Evolutionary conservation across 2,329 filamentous ascomycete species (phyloP).

Genomic region (Ophiostoma populinum): DNA sequence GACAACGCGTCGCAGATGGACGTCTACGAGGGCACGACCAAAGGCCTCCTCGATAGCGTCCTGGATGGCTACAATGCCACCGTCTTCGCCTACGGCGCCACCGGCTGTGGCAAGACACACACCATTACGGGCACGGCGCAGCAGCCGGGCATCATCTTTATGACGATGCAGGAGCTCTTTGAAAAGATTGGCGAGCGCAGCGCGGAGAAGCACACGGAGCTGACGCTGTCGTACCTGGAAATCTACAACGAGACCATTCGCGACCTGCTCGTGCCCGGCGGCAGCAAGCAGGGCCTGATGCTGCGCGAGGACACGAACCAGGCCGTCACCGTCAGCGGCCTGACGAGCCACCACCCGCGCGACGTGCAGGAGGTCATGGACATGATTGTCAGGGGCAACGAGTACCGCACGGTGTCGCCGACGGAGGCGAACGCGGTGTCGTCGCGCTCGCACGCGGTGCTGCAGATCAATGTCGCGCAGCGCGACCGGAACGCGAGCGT

Average conservation of each 20-base stretch:
- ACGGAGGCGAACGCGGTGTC: conserved; percentile 96
- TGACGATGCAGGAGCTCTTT: conserved; percentile 98
- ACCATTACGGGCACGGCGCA: conserved; percentile 87
- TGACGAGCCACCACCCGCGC: conserved; percentile 80
- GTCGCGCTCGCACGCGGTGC: conserved; percentile 87
- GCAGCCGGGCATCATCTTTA: conserved; percentile 91
- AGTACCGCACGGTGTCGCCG: conserved; percentile 85
- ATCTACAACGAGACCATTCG: conserved; percentile 99
- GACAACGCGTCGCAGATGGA: conserved; percentile 84
- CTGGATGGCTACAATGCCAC: conserved; percentile 97
- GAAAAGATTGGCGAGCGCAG: conserved; percentile 82
- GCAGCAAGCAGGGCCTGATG: conserved; percentile 71
- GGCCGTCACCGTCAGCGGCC: conserved; percentile 73
- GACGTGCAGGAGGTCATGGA: conserved; percentile 97
- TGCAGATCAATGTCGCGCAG: conserved; percentile 91
- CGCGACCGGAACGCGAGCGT: conserved; percentile 86
- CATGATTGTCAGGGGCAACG: conserved; percentile 91
- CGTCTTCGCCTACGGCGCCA: conserved; percentile 95
- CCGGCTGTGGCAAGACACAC: conserved; percentile 95
- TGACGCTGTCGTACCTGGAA: conserved; percentile 87
- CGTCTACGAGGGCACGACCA: conserved; percentile 88
- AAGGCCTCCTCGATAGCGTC: conserved; percentile 78
- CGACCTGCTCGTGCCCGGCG: conserved; percentile 74
- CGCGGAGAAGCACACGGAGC: conserved; percentile 73
- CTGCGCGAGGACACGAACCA: conserved; percentile 89